Base-by-base conservation (phyloP, 1,139 yeast species). In the Protomyces macrosporus region DNA sequence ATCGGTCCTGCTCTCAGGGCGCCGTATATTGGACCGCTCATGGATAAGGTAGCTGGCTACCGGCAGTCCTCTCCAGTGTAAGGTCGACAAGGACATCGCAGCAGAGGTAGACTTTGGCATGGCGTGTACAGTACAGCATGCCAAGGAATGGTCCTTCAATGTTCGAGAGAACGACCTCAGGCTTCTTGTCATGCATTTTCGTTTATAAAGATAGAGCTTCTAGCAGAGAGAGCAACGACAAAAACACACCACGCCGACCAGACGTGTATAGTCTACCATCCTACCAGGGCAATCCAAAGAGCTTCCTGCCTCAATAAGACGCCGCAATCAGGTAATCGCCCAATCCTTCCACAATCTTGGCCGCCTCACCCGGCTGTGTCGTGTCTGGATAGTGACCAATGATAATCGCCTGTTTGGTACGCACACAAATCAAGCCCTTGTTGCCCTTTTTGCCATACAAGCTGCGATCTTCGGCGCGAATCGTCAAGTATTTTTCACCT, bases 331-430 rank as follows among this genome's bases (percentile, higher is more conserved):
- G 83, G 75, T 93, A 91, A 75, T 91, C 98, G 54, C 96, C 98
- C 78, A 93, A 82, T 74, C 90, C 91, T 76, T 93, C 98, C 65
- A 91, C 97, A 69, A 90, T 87, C 71, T 88, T 84, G 68, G 97
- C 88, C 65, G 98, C 98, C 73, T 89, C 97, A 70, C 96, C 97
- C 39, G 98, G 90, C 74, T 86, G 95, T 60, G 89, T 86, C 65
- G 90, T 90, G 23, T 86, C 82, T 12, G 97, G 96, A 75, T 93
- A 95, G 76, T 93, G 98, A n/a, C 95, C 97, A 73, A 95, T 78
- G 73, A 93, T 78, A 66, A 93, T 85, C 52, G 98, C 90, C 77
- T 91, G 98, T 74, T 85, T 88, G 66, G 98, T 90, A 81, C 96
- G 87, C 61, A 93, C 97, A 69, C 91, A 88, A 69, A 93, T 78